phyloP scores from a whole-genome alignment of 495 filamentous ascomycete species.

The Penicillium cinerascens region DNA sequence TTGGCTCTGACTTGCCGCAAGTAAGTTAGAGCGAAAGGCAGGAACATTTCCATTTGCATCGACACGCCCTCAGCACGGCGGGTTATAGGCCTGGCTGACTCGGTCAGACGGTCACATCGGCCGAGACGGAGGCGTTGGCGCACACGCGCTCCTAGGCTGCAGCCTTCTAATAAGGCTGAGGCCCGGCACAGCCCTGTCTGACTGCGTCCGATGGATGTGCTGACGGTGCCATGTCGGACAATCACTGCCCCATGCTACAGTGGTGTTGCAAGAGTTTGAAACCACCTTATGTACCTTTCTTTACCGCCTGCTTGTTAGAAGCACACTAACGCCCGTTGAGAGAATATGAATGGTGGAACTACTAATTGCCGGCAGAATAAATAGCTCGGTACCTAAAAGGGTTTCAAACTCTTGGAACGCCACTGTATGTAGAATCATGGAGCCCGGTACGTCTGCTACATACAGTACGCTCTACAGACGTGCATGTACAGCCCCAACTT shows the following conservation, averaged over 20 bases:
- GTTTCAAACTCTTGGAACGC: no score
- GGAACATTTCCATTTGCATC: neutral
- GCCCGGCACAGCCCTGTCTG: constrained; percentile 17
- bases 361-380: no score
- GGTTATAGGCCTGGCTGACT: neutral
- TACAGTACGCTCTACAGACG: constrained; percentile 4
- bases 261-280: no score
- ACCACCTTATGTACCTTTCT: no score
- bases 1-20: constrained; percentile 11
- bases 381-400: no score
- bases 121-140: constrained; percentile 7
- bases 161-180: constrained; percentile 36
- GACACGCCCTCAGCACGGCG: neutral
- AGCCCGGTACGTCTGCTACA: no score
- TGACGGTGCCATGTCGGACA: constrained; percentile 1
- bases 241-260: constrained; percentile 10
- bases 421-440: no score
- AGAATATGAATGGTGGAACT: no score
- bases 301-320: no score
- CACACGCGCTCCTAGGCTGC: constrained; percentile 23
- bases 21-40: constrained; percentile 4
- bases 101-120: neutral
- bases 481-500: neutral
- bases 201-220: constrained; percentile 3
- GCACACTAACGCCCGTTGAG: no score